These are phyloP conservation scores for Moesziomyces globuligerus DNA, from an alignment of 1,284 basidiomycete genomes.

Conservation along the genomic window DNA sequence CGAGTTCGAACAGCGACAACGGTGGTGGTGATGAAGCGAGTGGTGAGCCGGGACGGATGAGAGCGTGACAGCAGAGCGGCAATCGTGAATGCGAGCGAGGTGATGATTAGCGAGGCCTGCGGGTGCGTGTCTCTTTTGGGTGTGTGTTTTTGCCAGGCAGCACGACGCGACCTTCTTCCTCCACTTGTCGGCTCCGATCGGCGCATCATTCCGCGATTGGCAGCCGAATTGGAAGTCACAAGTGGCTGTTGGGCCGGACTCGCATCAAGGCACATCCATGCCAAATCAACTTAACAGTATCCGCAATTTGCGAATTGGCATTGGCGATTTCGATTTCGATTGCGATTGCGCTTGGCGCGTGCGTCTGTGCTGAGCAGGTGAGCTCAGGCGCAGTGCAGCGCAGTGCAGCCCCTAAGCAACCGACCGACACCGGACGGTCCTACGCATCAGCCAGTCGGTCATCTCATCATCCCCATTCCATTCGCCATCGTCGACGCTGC, in stretches of 20 bases:
- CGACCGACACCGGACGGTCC: no score
- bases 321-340: background rate
- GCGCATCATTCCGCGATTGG: conserved; percentile 6
- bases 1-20: background rate
- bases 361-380: conserved; percentile 4
- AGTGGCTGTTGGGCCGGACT: no score
- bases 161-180: conserved; percentile 13
- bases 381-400: background rate
- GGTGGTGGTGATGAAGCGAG: conserved; percentile 1
- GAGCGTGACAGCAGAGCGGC: no score
- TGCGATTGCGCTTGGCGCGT: conserved; percentile 27
- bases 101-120: no score
- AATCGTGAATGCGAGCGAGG: no score
- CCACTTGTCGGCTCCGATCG: conserved; percentile 37
- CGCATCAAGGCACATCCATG: no score
- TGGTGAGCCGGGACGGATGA: no score
- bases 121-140: background rate
- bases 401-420: conserved; percentile 12
- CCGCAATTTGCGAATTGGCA: background rate
- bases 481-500: background rate
- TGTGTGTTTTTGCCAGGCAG: conserved; percentile 9
- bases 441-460: background rate
- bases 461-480: background rate
- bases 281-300: no score
- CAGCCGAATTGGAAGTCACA: no score